Percentiles rank a stretch among this genome's conserved stretches.
phyloP scores from a whole-genome alignment of 75 land plant genomes.

The Larix kaempferi region DNA sequence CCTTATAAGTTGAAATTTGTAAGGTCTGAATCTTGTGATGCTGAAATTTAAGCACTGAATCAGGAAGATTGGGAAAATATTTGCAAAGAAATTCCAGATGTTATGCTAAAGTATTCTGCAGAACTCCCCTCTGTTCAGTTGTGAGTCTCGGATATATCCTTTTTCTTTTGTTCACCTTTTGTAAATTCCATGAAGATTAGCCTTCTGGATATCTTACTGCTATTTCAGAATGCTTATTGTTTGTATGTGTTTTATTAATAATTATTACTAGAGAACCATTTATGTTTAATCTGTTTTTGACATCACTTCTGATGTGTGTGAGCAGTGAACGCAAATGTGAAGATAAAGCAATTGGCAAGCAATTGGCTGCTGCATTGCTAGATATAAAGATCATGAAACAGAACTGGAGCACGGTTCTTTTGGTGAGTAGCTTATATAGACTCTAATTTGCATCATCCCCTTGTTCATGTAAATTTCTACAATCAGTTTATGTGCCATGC shows the following conservation, averaged over 20 bases:
- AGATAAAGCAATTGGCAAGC: constrained; percentile 13
- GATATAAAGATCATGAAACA: constrained; percentile 33
- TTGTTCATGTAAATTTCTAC: background rate
- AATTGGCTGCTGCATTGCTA: constrained; percentile 20
- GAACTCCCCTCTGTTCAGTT: constrained; percentile 38
- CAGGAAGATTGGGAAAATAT: constrained; percentile 33
- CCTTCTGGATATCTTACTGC: background rate
- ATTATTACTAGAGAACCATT: background rate
- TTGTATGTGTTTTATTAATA: background rate
- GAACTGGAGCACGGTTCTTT: constrained; percentile 29
- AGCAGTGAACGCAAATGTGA: constrained; percentile 2
- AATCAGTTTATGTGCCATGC: too few relatives aligned
- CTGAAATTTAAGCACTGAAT: background rate
- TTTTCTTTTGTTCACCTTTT: background rate
- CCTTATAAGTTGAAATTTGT: background rate
- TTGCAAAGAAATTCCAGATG: constrained; percentile 20
- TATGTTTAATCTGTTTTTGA: background rate
- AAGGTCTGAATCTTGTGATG: background rate
- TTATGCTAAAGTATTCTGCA: constrained; percentile 37
- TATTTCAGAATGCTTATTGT: background rate
- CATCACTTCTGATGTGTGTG: background rate
- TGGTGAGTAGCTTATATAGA: constrained; percentile 25
- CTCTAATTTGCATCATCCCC: background rate
- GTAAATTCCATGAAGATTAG: background rate
- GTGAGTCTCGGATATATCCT: constrained; percentile 8